Conservation (phyloP, 768 basidiomycete genomes). For the Lanmaoa rubissima region DNA sequence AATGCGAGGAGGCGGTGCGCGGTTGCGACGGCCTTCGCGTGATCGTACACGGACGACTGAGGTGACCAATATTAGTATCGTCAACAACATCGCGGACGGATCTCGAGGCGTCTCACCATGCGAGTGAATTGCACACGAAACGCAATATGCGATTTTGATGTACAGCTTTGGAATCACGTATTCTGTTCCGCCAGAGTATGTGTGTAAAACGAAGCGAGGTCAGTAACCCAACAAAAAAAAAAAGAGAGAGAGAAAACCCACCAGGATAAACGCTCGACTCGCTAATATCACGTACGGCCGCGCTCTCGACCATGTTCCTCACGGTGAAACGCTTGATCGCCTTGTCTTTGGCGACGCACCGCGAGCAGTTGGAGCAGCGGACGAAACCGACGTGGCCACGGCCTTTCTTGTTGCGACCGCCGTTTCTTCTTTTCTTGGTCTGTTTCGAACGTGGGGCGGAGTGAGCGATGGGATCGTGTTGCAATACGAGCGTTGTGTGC, state of each 20-base stretch:
- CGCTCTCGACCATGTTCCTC: slow-evolving; percentile 99
- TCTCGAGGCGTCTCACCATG: slow-evolving; percentile 60
- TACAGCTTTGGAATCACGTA: slow-evolving; percentile 96
- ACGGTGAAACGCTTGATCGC: slow-evolving; percentile 99
- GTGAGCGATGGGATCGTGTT: neutral
- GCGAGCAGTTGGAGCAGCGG: slow-evolving; percentile 99
- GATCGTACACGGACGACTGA: slow-evolving; percentile 97
- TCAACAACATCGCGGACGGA: neutral
- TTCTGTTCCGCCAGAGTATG: slow-evolving; percentile 45
- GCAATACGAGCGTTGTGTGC: neutral
- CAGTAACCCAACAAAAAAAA: too few species aligned
- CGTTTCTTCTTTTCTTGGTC: slow-evolving; percentile 99
- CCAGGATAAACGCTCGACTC: slow-evolving; percentile 93
- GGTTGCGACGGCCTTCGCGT: slow-evolving; percentile 92
- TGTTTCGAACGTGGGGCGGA: slow-evolving; percentile 28
- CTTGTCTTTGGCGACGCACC: slow-evolving; percentile 98
- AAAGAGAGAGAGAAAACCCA: slow-evolving; percentile 38
- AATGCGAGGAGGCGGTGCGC: slow-evolving; percentile 92
- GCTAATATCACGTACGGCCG: slow-evolving; percentile 95
- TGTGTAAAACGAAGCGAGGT: too few species aligned
- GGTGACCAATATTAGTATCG: too few species aligned
- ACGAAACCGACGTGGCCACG: slow-evolving; percentile 94
- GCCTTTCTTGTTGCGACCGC: slow-evolving; percentile 98
- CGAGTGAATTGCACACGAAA: slow-evolving; percentile 98
- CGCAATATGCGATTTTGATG: slow-evolving; percentile 98